Conservation (phyloP, 2,329 filamentous ascomycete genomes). For the Ascochyta viciae-villosae region DNA sequence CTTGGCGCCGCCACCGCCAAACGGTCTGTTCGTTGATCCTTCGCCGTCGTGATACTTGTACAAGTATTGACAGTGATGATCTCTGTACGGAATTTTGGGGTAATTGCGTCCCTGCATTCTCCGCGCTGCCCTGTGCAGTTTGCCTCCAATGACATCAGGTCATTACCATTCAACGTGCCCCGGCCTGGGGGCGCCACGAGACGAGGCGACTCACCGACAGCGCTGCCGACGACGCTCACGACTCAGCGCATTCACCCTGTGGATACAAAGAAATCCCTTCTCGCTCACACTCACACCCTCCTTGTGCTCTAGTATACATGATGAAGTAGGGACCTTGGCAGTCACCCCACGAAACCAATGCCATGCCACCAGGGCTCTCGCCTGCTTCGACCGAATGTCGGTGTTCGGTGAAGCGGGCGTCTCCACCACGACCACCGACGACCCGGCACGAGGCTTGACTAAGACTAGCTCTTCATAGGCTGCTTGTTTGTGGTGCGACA, state of each 20-base stretch:
- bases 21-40: conserved; percentile 14
- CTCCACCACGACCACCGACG: conserved; percentile 12
- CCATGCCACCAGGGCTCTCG: not conserved
- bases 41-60: not conserved
- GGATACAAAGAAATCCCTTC: not conserved
- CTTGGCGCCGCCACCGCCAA: conserved; percentile 12
- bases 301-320: conserved; percentile 4
- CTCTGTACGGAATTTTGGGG: conserved; percentile 10
- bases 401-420: conserved; percentile 2
- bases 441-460: conserved; percentile 14
- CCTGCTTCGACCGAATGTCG: conserved; percentile 16
- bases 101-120: conserved; percentile 14
- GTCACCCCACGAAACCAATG: conserved; percentile 1
- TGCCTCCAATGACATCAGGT: conserved; percentile 13
- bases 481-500: conserved; percentile 2
- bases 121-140: conserved; percentile 2
- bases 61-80: conserved; percentile 5
- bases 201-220: conserved; percentile 5
- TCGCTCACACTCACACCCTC: conserved; percentile 2
- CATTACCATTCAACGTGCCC: not conserved
- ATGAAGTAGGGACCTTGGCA: conserved; percentile 13
- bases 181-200: not conserved
- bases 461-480: conserved; percentile 9
- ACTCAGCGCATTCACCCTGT: not conserved
- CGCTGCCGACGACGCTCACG: not conserved